Base-by-base conservation (phyloP, 176 grass and related monocot species). In the Aegilops speltoides region DNA sequence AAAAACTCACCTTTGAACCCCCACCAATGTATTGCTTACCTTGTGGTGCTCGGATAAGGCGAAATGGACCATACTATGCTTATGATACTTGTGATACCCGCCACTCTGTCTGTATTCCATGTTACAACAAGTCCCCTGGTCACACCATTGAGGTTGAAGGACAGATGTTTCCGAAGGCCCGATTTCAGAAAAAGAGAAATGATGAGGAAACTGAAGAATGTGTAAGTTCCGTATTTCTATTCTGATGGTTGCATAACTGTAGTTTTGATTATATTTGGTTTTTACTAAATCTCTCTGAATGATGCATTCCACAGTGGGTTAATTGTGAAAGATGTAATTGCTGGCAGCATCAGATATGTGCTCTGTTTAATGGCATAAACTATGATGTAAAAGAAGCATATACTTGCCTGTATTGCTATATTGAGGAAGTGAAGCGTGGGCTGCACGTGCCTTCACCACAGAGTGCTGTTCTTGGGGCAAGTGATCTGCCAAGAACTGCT, bases 291-390 rank as follows among this genome's bases (percentile, higher is more conserved):
- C 16, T 90, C 84, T 79, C 74, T 43, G 29, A 88, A 88, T 81
- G 64, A 79, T 85, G 52, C 85, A 81, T 84, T 80, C 73, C 89
- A 78, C 86, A 99, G 97, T 99, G 97, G 97, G 97, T 93, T 76
- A 92, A 99, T 72, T 99, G 97, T 81, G 97, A 99, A 82, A 99
- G 91, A 80, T 99, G 97, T 90, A 94, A 96, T 88, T 88, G 90
- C 75, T 98, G 96, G 96, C 93, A 98, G 65, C 97, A 98, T 87
- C 97, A 98, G 87, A 96, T 98, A 83, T 98, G 97, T 86, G 97
- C 97, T 81, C 52, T 98, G 48, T 98, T 98, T 73, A 98, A 98
- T 89, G 94, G 88, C 28, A 93, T 90, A 92, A 96, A 92, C 80
- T 94, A 98, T 41, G 94, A 96, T 89, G 97, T 90, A 31, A 90